Evolutionary conservation across 179 eudicot species (phyloP).

Genomic region (Actinidia polygama): DNA sequence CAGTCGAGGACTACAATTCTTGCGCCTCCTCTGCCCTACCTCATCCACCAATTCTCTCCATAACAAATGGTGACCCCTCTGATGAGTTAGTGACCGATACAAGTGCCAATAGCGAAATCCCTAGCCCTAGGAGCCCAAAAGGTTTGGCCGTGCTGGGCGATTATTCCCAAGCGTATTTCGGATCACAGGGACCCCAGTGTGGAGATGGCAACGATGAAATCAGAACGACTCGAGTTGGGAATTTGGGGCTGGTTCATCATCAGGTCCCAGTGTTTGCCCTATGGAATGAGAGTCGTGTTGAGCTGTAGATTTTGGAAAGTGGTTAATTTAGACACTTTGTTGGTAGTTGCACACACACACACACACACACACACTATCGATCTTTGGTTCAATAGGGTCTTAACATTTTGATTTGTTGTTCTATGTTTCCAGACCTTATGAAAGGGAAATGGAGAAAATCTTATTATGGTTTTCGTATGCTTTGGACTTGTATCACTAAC

Average conservation of each 20-base stretch:
- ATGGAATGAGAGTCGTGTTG: not conserved
- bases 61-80: constrained; percentile 33
- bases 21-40: constrained; percentile 37
- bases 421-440: not conserved
- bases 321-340: not conserved
- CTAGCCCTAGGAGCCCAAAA: not conserved
- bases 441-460: not conserved
- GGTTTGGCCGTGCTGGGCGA: not conserved
- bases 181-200: not conserved
- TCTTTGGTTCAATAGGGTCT: not conserved
- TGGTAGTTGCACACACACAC: not conserved
- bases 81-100: constrained; percentile 32
- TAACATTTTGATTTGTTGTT: not conserved
- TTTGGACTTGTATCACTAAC: too few species aligned
- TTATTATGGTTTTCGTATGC: not conserved
- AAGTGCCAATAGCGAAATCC: not conserved
- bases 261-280: constrained; percentile 8
- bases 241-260: not conserved
- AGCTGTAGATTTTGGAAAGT: not conserved
- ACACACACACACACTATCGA: too few species aligned
- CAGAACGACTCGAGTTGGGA: not conserved
- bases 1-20: constrained; percentile 35
- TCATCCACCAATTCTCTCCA: constrained; percentile 28
- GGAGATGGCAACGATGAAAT: not conserved
- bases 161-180: too few species aligned